Evolutionary conservation across 768 basidiomycete species (phyloP), one percentile per base, ranked within the genome.

Genomic region (Lyophyllum shimeji): DNA sequence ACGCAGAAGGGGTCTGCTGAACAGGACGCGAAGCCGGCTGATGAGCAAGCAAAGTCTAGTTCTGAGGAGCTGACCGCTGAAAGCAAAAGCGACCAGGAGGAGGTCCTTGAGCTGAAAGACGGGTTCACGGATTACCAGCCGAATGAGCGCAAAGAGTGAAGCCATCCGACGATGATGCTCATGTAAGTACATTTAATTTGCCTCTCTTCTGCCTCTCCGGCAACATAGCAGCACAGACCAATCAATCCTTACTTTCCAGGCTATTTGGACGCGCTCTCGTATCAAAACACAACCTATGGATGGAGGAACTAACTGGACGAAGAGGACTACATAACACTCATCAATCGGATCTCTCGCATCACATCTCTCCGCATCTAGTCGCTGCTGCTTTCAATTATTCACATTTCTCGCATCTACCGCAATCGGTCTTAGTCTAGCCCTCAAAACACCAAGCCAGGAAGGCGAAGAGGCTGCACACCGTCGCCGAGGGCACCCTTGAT

Each of bases 91-190:
- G 45, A 27, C 20, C 62, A 63, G 13, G 63, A 63, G 27, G 58
- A 67, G 50, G 57, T 65, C 33, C 47, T 51, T 53, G n/a, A n/a
- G n/a, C 24, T 20, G 47, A 71, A 73, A 43, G 49, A 44, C 12
- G 74, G 72, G 4, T 76, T 74, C 62, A 71, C 72, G 7, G 56
- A 69, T 2, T 69, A 67, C 29, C 63, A 76, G 9, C 56, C 70
- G 45, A 56, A 69, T 1, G 76, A 76, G 49, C 50, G 31, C 69
- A 77, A 2, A 76, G 76, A 1, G 72, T 79, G 2, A 79, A 71
- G 49, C 76, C 78, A 6, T 78, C 77, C 75, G 77, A 80, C 9
- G 73, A 76, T 7, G 71, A 77, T 60, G 74, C 76, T 46, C 56
- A 63, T 57, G 77, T 77, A 57, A 18, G 74, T 65, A 21, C 29